Evolutionary conservation across 371 early-diverging fungal species (phyloP).

Genomic region (Rhizomucor miehei): DNA sequence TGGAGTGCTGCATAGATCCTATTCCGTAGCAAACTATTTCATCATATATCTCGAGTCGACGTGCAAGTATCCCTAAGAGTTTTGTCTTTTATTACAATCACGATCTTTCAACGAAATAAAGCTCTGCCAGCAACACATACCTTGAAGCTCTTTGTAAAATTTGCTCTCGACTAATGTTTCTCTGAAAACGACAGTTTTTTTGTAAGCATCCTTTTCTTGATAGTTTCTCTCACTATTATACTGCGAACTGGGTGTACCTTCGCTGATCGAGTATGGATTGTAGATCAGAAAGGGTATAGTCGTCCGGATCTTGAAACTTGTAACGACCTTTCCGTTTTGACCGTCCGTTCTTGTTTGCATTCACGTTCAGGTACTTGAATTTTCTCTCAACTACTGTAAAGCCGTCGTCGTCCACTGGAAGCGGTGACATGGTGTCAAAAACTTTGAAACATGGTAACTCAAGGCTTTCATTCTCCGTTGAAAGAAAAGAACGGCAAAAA

Average conservation of each 20-base stretch:
- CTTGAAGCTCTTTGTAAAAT: conserved; percentile 34
- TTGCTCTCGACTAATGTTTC: conserved; percentile 22
- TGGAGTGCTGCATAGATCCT: conserved; percentile 57
- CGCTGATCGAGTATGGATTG: conserved; percentile 18
- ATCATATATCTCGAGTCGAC: conserved; percentile 19
- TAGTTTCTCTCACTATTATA: too few species aligned
- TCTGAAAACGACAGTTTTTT: conserved; percentile 13
- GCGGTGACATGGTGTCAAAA: too few species aligned
- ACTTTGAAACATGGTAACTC: conserved; percentile 11
- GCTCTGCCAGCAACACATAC: conserved; percentile 8
- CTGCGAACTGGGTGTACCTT: too few species aligned
- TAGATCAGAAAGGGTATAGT: conserved; percentile 32
- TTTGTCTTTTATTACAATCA: background rate
- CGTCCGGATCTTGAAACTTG: conserved; percentile 21
- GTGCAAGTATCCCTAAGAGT: conserved; percentile 19
- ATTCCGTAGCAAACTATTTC: conserved; percentile 66
- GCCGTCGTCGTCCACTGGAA: conserved; percentile 7
- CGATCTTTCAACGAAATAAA: background rate
- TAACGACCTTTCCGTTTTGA: conserved; percentile 7
- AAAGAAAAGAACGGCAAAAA: background rate
- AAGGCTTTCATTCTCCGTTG: background rate
- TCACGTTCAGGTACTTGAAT: conserved; percentile 12
- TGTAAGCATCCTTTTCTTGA: too few species aligned
- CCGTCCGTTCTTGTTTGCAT: conserved; percentile 3
- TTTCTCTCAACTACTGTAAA: conserved; percentile 14